A percentile compares a stretch with the other conserved stretches of the same genome.
Conservation (phyloP, 2,329 filamentous ascomycete species). For the Calonectria hawksworthii region DNA sequence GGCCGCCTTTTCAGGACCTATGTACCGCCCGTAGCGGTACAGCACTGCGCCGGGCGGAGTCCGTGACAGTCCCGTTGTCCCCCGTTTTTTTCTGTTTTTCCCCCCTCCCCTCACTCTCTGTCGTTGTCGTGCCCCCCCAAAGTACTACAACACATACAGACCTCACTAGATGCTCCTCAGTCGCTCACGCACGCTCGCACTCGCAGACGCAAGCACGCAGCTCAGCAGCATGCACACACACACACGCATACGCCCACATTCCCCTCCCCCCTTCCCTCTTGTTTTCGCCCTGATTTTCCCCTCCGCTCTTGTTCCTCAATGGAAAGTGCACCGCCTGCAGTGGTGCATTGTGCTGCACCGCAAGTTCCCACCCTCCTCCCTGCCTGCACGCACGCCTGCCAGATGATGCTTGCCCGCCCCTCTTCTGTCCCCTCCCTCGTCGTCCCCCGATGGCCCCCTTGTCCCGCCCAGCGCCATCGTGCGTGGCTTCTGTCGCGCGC, state of each 20-base stretch:
- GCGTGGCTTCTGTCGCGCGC: conserved; percentile 38
- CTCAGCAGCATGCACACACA: background rate
- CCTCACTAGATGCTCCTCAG: background rate
- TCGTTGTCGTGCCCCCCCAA: background rate
- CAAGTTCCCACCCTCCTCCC: conserved; percentile 17
- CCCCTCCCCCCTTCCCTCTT: background rate
- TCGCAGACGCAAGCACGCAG: background rate
- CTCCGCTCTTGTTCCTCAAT: background rate
- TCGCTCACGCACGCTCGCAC: background rate
- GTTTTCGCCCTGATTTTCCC: background rate
- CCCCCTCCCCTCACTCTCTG: background rate
- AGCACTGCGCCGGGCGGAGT: conserved; percentile 23
- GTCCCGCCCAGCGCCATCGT: conserved; percentile 40
- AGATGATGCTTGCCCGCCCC: background rate
- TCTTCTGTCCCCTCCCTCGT: conserved; percentile 14
- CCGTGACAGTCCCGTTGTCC: conserved; percentile 22
- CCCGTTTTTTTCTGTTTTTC: background rate
- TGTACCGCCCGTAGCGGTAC: conserved; percentile 31
- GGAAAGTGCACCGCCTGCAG: conserved; percentile 11
- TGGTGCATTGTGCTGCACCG: background rate
- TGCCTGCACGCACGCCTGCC: background rate
- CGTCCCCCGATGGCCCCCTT: conserved; percentile 29
- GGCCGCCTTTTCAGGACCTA: conserved; percentile 38
- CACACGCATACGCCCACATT: background rate
- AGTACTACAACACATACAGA: background rate